phyloP scores from a whole-genome alignment of 805 yeast species.

The Starmera pachycereana region DNA sequence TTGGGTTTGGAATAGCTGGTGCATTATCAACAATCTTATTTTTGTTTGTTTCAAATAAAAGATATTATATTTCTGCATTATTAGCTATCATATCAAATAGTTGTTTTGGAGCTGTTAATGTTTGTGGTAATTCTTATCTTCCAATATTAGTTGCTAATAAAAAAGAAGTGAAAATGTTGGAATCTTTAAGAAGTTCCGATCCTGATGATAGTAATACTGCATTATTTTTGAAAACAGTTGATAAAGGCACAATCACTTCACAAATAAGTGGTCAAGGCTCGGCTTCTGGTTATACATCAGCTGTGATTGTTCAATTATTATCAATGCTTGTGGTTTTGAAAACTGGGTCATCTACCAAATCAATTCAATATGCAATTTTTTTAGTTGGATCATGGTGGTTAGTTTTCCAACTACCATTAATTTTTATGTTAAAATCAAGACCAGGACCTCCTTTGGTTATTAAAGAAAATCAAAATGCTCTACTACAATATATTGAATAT shows the following conservation, averaged over 20 bases:
- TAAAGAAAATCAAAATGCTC: constrained; percentile 6
- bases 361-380: constrained; percentile 48
- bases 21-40: constrained; percentile 41
- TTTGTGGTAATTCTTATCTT: constrained; percentile 66
- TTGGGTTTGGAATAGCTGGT: constrained; percentile 51
- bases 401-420: constrained; percentile 54
- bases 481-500: constrained; percentile 30
- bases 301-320: constrained; percentile 51
- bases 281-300: constrained; percentile 61
- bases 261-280: constrained; percentile 59
- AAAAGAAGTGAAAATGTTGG: constrained; percentile 9
- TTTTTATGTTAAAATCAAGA: constrained; percentile 34
- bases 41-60: constrained; percentile 25
- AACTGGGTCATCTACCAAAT: constrained; percentile 26
- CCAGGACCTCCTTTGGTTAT: constrained; percentile 27
- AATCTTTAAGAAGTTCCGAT: not conserved
- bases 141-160: constrained; percentile 48
- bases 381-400: constrained; percentile 76
- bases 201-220: not conserved
- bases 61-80: constrained; percentile 42
- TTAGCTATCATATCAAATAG: constrained; percentile 56
- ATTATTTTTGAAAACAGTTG: not conserved
- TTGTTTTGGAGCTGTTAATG: constrained; percentile 69
- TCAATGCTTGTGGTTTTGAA: constrained; percentile 41
- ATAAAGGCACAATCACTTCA: constrained; percentile 32